Evolutionary conservation across 176 grass and related monocot genomes (phyloP).

Genomic region (Aegilops longissima): DNA sequence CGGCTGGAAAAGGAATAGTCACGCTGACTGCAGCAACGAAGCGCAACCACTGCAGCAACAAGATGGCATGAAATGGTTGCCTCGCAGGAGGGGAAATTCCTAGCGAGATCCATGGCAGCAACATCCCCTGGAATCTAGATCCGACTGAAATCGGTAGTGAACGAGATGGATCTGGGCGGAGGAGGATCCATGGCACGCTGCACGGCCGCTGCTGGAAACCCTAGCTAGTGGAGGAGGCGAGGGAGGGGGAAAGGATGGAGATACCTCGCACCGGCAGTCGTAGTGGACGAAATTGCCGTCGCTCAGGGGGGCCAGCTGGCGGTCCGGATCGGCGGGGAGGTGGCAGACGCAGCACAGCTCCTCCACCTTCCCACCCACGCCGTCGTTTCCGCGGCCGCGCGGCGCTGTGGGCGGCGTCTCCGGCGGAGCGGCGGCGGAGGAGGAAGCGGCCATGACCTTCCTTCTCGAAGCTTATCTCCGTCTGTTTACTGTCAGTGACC

Average conservation of each 20-base stretch:
- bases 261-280: slow-evolving; percentile 45
- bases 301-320: slow-evolving; percentile 16
- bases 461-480: not conserved
- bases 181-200: not conserved
- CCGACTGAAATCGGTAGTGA: not conserved
- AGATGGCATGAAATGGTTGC: not conserved
- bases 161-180: not conserved
- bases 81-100: not conserved
- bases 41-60: not conserved
- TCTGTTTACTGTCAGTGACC: not conserved
- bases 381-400: too few relatives aligned
- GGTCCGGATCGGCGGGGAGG: slow-evolving; percentile 8
- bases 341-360: slow-evolving; percentile 33
- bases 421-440: not conserved
- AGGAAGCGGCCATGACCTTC: not conserved
- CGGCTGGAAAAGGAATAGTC: not conserved
- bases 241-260: not conserved
- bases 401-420: not conserved
- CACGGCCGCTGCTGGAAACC: not conserved
- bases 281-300: slow-evolving; percentile 36
- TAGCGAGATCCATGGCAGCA: not conserved
- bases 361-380: not conserved
- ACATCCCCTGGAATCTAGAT: not conserved
- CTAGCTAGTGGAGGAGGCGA: not conserved
- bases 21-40: not conserved